Percentiles rank a stretch among this genome's conserved stretches.
phyloP scores from a whole-genome alignment of 192 early-diverging fungal genomes.

The Rhizoclosmatium globosum region DNA sequence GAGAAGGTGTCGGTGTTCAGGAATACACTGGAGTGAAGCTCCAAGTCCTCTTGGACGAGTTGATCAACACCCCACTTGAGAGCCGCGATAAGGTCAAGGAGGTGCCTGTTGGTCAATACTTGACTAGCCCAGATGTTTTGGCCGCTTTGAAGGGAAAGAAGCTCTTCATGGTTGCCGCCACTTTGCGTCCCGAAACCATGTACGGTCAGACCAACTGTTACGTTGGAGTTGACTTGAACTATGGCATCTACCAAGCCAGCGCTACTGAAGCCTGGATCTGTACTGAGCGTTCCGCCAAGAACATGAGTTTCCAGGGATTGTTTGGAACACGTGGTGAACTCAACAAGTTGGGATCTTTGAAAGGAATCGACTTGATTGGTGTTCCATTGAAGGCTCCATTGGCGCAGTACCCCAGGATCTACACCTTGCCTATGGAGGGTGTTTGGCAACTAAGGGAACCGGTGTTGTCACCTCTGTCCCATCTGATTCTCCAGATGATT shows the following conservation, averaged over 20 bases:
- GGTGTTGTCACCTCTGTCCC: conserved; percentile 99
- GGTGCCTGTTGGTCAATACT: conserved; percentile 57
- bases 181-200: conserved; percentile 98
- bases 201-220: conserved; percentile 99
- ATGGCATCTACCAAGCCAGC: conserved; percentile 85
- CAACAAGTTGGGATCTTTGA: conserved; percentile 75
- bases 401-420: conserved; percentile 77
- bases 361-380: conserved; percentile 84
- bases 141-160: conserved; percentile 75
- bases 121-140: conserved; percentile 59
- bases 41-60: conserved; percentile 70
- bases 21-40: conserved; percentile 98
- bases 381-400: conserved; percentile 91
- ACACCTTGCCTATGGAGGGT: conserved; percentile 97
- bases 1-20: conserved; percentile 93
- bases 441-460: conserved; percentile 96
- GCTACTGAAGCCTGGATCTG: conserved; percentile 86
- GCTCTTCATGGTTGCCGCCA: conserved; percentile 93
- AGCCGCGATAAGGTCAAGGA: conserved; percentile 58
- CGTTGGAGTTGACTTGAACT: conserved; percentile 90
- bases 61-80: conserved; percentile 36
- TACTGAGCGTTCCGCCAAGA: conserved; percentile 92
- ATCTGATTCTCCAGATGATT: conserved; percentile 98
- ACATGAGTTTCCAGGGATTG: conserved; percentile 96
- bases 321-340: conserved; percentile 73